phyloP scores from a whole-genome alignment of 352 stramenopile genomes.

The Phytophthora sp. region DNA sequence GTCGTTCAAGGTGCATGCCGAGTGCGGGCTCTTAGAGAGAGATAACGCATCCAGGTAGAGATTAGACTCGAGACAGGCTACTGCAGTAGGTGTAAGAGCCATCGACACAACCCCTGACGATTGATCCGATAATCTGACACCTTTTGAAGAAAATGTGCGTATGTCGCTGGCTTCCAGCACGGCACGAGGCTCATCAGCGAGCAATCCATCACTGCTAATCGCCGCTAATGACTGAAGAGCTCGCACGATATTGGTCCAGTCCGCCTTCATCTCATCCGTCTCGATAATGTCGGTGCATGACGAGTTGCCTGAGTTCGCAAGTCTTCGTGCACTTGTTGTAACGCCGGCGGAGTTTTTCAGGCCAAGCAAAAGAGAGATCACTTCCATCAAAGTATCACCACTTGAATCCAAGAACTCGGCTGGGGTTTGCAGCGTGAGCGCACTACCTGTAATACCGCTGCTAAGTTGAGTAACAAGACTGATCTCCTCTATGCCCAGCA shows the following conservation, averaged over 20 bases:
- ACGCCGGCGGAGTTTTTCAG: conserved; percentile 19
- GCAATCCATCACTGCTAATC: conserved; percentile 54
- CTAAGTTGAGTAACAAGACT: conserved; percentile 47
- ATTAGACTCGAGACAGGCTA: conserved; percentile 49
- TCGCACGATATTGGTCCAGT: conserved; percentile 40
- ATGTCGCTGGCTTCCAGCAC: conserved; percentile 39
- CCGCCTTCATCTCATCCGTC: conserved; percentile 17
- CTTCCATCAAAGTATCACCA: conserved; percentile 45
- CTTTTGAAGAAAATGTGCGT: conserved; percentile 41
- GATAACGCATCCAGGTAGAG: conserved; percentile 63
- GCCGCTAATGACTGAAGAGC: conserved; percentile 61
- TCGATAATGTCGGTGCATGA: conserved; percentile 19
- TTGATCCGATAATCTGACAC: conserved; percentile 16
- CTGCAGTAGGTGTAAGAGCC: conserved; percentile 46
- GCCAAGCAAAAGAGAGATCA: conserved; percentile 47
- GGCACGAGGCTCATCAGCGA: conserved; percentile 45
- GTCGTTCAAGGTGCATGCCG: conserved; percentile 45
- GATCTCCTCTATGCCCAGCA: conserved; percentile 41
- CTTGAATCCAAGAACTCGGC: conserved; percentile 48
- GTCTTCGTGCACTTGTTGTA: conserved; percentile 5
- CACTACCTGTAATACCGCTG: conserved; percentile 48
- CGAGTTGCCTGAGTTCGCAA: conserved; percentile 4
- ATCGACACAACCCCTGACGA: conserved; percentile 32
- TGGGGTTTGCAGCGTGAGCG: conserved; percentile 45
- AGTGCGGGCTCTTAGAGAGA: conserved; percentile 41